Percentiles rank a stretch among this genome's conserved stretches.
Conservation (phyloP, 75 land plant genomes). For the Sequoiadendron giganteum region DNA sequence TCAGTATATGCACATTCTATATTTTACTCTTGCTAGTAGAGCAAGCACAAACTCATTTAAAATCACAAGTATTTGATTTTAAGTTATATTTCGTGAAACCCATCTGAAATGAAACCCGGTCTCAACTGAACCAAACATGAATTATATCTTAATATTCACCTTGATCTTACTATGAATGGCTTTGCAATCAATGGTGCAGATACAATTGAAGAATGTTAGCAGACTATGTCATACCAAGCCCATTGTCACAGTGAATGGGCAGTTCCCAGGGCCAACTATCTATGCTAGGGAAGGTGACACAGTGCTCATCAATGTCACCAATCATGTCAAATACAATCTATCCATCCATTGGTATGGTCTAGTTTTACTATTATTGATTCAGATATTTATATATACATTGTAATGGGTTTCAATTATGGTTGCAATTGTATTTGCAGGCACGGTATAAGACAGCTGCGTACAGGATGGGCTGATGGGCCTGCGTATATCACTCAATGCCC, state of each 20-base stretch:
- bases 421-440: constrained; percentile 9
- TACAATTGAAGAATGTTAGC: constrained; percentile 38
- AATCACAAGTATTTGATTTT: no score
- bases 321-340: constrained; percentile 36
- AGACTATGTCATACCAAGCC: constrained; percentile 50
- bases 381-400: background rate
- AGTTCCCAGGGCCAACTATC: constrained; percentile 45
- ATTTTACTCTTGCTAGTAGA: no score
- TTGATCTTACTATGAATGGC: background rate
- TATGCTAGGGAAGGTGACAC: constrained; percentile 38
- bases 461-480: constrained; percentile 21
- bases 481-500: constrained; percentile 27
- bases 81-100: no score
- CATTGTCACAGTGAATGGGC: constrained; percentile 46
- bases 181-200: constrained; percentile 14
- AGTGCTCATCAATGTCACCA: constrained; percentile 42
- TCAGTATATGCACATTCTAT: no score
- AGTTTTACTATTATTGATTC: background rate
- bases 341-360: constrained; percentile 43
- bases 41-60: no score
- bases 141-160: no score
- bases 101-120: background rate
- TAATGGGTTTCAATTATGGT: background rate
- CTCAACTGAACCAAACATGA: background rate
- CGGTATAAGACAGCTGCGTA: constrained; percentile 15